These are phyloP conservation scores for Diversispora eburnea DNA, from an alignment of 192 early-diverging fungal species.

Conservation along the genomic window DNA sequence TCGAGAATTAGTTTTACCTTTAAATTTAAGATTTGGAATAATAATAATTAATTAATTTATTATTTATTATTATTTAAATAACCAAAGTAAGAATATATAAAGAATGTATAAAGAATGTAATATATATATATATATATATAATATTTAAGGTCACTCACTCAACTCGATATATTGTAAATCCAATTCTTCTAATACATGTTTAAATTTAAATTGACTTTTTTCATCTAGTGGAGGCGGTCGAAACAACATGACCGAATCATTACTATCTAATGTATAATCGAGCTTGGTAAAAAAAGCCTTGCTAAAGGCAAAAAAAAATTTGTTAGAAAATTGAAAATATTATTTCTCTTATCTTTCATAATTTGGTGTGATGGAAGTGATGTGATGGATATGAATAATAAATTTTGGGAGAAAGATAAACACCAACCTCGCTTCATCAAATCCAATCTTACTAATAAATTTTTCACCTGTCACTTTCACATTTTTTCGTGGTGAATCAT, in stretches of 20 bases:
- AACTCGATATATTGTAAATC: neutral
- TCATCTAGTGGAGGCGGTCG: neutral
- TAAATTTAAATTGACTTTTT: neutral
- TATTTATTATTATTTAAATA: neutral
- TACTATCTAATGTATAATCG: neutral
- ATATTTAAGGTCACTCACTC: neutral
- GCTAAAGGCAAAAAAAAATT: conserved; percentile 21
- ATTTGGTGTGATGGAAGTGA: neutral
- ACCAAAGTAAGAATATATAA: neutral
- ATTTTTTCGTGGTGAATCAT: neutral
- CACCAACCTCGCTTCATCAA: conserved; percentile 20
- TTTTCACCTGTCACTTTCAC: neutral
- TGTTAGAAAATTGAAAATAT: neutral
- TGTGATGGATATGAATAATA: neutral
- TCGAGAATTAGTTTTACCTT: neutral
- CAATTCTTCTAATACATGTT: conserved; percentile 10
- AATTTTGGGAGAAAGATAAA: neutral
- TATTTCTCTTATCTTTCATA: neutral
- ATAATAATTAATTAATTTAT: neutral
- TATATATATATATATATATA: neutral
- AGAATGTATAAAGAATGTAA: neutral
- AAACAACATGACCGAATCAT: no score
- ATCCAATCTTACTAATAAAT: conserved; percentile 1
- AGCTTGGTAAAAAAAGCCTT: conserved; percentile 15
- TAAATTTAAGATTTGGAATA: neutral